Base-by-base conservation (phyloP, 306 rosid genomes). In the Cucumis hystrix region DNA sequence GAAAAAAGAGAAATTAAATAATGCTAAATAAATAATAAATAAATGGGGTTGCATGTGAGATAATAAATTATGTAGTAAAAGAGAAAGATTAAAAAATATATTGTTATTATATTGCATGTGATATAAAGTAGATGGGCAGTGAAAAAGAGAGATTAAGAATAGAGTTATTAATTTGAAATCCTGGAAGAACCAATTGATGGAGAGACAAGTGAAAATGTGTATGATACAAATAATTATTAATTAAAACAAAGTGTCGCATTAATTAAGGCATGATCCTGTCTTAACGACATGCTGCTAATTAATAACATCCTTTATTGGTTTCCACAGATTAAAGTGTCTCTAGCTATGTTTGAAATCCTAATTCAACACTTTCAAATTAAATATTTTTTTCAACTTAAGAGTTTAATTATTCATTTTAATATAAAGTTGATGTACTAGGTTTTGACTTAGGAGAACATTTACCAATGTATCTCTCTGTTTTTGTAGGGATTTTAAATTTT, bases 221-320 rank as follows among this genome's bases (percentile, higher is more conserved):
- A 28, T 54, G 15, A 74, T 25, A 4, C 5, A 52, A 52, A 51
- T 51, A 25, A 52, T 72, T 47, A 43, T 70, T 52, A 74, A 55
- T 52, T 73, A 55, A 52, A 28, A 16, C 63, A 17, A 54, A 52
- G 17, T 74, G 77, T 74, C 77, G 64, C 49, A 74, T 35, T 74
- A 74, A 74, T 70, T 47, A 70, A 55, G 64, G 77, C 77, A 54
- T 47, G 63, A 74, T 74, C 77, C 77, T 74, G 49, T 55, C 64
- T 74, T 52, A 52, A 52, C 49, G 47, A 74, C 63, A 51, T 55
- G 63, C 20, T 51, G 77, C 45, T 54, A 28, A 74, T 74, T 74
- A 23, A 66, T 74, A 45, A 66, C 11, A 68, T 43, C 77, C 77
- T 72, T 72, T 72, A 72, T 52, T 47, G 77, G 43, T 72, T 47